Base-by-base conservation (phyloP, 2,329 filamentous ascomycete genomes). In the Esteya vermicola region DNA sequence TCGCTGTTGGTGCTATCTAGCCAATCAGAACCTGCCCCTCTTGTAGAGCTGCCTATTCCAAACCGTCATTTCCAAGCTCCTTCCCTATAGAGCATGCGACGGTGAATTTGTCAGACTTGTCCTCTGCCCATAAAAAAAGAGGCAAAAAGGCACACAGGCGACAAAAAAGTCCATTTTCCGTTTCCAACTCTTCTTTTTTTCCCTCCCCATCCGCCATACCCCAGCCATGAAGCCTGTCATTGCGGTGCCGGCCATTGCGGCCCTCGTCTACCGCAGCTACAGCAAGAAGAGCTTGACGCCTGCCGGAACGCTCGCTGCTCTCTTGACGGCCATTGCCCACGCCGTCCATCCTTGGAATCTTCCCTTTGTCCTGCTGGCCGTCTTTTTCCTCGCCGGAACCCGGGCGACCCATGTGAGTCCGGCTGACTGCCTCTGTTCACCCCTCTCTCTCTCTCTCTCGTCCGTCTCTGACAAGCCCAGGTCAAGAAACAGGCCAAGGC, bases 271-370 rank as follows among this genome's bases (percentile, higher is more conserved):
- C 50, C 72, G 82, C 44, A 80, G 83, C 26, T 74, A 74, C 60
- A 75, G 70, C 35, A 78, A 76, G 50, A 80, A 83, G 41, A 88
- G 81, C 20, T 70, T 98, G 30, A 96, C 89, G 1, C 74, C 80
- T 0, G 62, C 68, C 7, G 89, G 88, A 45, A 74, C 94, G 50
- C 50, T 80, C 28, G 72, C 74, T 12, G 89, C 89, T 4, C 65
- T 68, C 6, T 51, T 81, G 33, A 93, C 88, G 4, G 88, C 85
- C 4, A 57, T 72, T 34, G 74, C 81, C 10, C 91, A 98, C 57
- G 85, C 86, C 14, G 62, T 88, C n/a, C 88, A 96, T 58, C 89
- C 89, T 4, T 95, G 85, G 80, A 84, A 83, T 44, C 65, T 88
- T n/a, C 88, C 85, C n/a, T 93, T 95, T 61, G 72, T 72, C 22